phyloP scores from a whole-genome alignment of 2,329 filamentous ascomycete species.

The Fusarium sp. region DNA sequence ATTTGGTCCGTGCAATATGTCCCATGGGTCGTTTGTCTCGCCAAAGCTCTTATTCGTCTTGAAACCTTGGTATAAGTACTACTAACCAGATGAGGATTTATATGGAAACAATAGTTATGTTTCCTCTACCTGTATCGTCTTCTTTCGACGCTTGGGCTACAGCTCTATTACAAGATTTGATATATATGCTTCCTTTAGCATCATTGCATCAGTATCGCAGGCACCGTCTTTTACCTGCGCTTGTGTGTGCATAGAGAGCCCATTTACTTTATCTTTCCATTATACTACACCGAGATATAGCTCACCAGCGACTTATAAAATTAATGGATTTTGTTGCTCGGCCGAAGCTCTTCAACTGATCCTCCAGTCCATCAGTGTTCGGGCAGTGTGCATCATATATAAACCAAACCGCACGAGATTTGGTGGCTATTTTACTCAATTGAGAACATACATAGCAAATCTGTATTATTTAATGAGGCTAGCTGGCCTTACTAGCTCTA shows the following conservation, averaged over 20 bases:
- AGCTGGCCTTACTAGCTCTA: background rate
- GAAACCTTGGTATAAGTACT: background rate
- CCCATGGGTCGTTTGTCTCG: background rate
- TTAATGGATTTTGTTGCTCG: background rate
- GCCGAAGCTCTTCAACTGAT: background rate
- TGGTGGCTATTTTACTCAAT: background rate
- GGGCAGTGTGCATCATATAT: background rate
- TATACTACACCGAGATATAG: background rate
- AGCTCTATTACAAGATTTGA: too few relatives aligned
- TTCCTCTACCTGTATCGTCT: background rate
- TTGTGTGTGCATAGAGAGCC: background rate
- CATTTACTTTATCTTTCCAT: background rate
- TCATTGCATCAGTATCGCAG: background rate
- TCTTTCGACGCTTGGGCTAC: background rate
- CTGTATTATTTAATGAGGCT: background rate
- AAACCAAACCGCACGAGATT: background rate
- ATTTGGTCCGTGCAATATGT: background rate
- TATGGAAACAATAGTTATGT: background rate
- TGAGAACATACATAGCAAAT: background rate
- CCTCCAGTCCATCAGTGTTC: background rate
- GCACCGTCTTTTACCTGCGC: background rate
- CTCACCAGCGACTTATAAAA: background rate
- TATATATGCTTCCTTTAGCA: background rate
- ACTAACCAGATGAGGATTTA: background rate
- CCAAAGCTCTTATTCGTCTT: background rate